phyloP scores from a whole-genome alignment of 2,329 filamentous ascomycete genomes.

The Karstenula rhodostoma region DNA sequence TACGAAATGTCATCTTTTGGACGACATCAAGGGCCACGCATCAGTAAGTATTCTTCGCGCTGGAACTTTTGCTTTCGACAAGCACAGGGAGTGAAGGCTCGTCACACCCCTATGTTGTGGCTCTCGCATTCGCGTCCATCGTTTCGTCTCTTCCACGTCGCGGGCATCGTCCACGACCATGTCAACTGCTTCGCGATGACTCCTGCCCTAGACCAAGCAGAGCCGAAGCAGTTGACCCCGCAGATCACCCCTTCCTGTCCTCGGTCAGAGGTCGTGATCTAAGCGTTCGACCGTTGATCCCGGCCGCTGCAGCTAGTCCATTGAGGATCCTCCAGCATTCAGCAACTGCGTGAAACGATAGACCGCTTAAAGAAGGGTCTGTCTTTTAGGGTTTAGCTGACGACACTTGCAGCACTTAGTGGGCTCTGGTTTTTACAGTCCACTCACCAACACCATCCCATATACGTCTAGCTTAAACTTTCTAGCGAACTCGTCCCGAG shows the following conservation, averaged over 20 bases:
- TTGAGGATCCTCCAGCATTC: neutral
- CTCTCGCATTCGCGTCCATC: neutral
- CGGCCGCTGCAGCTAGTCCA: neutral
- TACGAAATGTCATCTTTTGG: neutral
- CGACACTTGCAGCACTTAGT: neutral
- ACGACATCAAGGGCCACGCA: neutral
- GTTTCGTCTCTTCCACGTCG: neutral
- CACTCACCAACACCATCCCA: neutral
- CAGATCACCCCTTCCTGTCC: constrained; percentile 1
- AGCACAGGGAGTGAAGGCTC: neutral
- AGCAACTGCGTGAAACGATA: constrained; percentile 6
- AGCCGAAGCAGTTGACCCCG: neutral
- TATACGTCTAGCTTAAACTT: neutral
- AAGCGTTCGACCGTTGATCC: neutral
- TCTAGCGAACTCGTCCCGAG: constrained; percentile 12
- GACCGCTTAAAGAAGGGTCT: constrained; percentile 4
- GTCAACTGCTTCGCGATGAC: neutral
- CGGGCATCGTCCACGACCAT: neutral
- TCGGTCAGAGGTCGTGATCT: constrained; percentile 1
- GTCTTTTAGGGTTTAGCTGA: neutral
- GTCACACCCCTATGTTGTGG: neutral
- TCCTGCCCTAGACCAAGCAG: neutral
- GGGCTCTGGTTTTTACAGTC: neutral
- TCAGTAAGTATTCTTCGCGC: neutral
- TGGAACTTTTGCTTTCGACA: neutral